Evolutionary conservation across 768 basidiomycete genomes (phyloP).

Genomic region (Mycena alexandri): DNA sequence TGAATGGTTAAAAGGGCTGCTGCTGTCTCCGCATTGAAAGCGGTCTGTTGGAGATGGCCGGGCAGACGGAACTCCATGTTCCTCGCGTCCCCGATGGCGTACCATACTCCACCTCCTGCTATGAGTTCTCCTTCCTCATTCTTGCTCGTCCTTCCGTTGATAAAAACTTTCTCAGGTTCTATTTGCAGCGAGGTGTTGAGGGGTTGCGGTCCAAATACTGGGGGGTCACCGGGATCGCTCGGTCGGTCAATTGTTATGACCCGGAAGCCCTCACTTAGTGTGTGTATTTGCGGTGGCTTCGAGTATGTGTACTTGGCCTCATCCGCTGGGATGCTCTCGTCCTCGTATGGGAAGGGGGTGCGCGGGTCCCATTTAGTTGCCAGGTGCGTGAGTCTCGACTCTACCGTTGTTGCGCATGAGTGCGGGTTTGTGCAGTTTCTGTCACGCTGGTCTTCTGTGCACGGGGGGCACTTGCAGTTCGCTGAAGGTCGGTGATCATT

Average conservation of each 20-base stretch:
- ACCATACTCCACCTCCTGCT: background rate
- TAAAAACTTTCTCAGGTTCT: background rate
- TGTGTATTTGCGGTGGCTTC: background rate
- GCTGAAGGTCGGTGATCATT: background rate
- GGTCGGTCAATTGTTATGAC: background rate
- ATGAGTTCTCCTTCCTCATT: background rate
- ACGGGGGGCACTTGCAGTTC: background rate
- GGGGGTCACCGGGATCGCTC: accelerated
- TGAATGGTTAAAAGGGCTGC: background rate
- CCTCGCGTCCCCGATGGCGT: background rate
- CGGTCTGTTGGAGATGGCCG: background rate
- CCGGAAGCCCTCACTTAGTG: background rate
- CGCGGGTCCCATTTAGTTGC: constrained; percentile 1
- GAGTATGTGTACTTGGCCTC: background rate
- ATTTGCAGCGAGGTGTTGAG: background rate
- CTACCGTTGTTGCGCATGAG: background rate
- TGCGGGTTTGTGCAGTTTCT: background rate
- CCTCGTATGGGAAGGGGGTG: too few relatives aligned
- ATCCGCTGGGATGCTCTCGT: too few relatives aligned
- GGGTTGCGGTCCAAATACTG: background rate
- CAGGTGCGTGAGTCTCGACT: background rate
- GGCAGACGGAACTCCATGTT: background rate
- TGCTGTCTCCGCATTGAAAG: background rate
- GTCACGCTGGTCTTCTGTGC: background rate
- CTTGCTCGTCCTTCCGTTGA: background rate